Conservation (phyloP, 2,329 filamentous ascomycete genomes). For the Colletotrichum higginsianum region DNA sequence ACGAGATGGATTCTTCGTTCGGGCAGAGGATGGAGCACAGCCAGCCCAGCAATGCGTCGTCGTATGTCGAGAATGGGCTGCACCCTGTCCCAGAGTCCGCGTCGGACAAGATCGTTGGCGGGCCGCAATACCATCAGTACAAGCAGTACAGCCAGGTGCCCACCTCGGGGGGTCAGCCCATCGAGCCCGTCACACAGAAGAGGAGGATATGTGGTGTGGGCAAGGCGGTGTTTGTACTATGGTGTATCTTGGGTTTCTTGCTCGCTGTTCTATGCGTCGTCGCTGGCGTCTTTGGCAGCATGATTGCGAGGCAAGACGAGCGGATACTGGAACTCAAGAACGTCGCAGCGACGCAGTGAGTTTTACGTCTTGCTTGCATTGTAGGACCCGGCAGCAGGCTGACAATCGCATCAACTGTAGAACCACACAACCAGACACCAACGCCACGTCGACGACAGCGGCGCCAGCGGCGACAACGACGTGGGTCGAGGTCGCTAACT, state of each 20-base stretch:
- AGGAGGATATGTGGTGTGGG: conserved; percentile 24
- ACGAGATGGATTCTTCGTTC: conserved; percentile 15
- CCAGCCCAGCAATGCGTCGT: background rate
- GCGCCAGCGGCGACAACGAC: conserved; percentile 23
- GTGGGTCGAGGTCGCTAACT: conserved; percentile 21
- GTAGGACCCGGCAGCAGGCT: background rate
- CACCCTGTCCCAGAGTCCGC: conserved; percentile 17
- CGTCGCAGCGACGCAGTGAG: conserved; percentile 1
- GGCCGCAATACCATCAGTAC: conserved; percentile 1
- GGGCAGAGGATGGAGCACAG: background rate
- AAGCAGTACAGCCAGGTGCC: conserved; percentile 15
- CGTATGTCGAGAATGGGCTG: conserved; percentile 25
- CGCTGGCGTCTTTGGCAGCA: conserved; percentile 20
- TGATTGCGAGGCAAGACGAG: conserved; percentile 22
- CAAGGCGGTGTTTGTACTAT: conserved; percentile 11
- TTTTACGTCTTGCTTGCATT: rapidly evolving
- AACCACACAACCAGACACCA: conserved; percentile 7
- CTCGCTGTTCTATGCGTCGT: conserved; percentile 9
- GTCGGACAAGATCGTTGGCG: conserved; percentile 15
- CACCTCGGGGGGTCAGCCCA: background rate
- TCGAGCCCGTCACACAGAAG: background rate
- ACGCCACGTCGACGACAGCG: conserved; percentile 5
- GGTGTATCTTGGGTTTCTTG: conserved; percentile 18
- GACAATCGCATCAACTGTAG: background rate
- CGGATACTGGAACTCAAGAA: conserved; percentile 20